These are phyloP conservation scores for Xylaria scruposa DNA, from an alignment of 495 filamentous ascomycete species.

Conservation along the genomic window DNA sequence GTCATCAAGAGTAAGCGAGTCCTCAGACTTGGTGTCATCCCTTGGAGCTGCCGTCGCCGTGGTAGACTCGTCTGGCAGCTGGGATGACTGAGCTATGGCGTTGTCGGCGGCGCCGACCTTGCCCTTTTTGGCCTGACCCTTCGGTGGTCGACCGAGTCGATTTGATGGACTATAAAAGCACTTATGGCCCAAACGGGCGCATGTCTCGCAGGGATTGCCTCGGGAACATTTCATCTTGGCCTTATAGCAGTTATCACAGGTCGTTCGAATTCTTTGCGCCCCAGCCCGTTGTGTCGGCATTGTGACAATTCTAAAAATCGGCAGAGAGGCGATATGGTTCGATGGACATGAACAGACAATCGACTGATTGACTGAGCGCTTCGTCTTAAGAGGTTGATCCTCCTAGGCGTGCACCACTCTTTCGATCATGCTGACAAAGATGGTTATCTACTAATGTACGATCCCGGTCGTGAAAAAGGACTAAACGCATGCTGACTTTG, in stretches of 20 bases:
- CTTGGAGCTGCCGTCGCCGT: background rate
- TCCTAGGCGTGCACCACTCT: background rate
- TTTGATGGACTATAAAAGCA: conserved; percentile 2
- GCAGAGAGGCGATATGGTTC: background rate
- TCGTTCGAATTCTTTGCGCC: conserved; percentile 1
- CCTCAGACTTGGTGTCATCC: background rate
- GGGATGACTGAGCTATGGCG: background rate
- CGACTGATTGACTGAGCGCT: conserved; percentile 6
- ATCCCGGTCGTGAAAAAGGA: background rate
- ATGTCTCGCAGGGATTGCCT: conserved; percentile 8
- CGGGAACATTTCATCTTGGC: conserved; percentile 9
- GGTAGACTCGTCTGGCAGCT: background rate
- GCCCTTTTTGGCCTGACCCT: conserved; percentile 9
- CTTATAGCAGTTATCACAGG: conserved; percentile 7
- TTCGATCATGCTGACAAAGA: conserved; percentile 3
- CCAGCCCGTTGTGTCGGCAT: conserved; percentile 6
- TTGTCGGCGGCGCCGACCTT: background rate
- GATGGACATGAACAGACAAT: conserved; percentile 1
- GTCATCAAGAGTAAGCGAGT: conserved; percentile 6
- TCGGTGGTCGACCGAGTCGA: conserved; percentile 6
- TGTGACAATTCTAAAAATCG: background rate
- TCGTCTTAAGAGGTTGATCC: conserved; percentile 1
- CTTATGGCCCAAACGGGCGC: conserved; percentile 1
- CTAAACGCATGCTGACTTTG: background rate
- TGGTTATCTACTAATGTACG: background rate